Percentiles rank a stretch among this genome's conserved stretches.
Evolutionary conservation across 1,284 basidiomycete species (phyloP).

Genomic region (Trichosporon sp.): DNA sequence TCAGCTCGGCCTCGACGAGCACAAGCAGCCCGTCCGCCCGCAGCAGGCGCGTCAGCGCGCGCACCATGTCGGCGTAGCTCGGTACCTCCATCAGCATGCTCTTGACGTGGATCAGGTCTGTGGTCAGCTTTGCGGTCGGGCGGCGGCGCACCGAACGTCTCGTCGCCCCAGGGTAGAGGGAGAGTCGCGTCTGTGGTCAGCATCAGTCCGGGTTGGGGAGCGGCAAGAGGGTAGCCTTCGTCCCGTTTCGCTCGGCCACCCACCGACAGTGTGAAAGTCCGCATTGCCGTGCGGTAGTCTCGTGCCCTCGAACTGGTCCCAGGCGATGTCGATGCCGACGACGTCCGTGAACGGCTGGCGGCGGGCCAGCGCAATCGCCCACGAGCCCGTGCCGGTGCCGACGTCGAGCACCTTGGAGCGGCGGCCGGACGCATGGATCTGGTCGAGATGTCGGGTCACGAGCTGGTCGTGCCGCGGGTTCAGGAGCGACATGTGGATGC

Average conservation of each 20-base stretch:
- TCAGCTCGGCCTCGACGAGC: constrained; percentile 38
- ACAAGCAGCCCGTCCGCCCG: constrained; percentile 40
- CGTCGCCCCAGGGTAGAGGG: constrained; percentile 28
- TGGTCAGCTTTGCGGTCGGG: background rate
- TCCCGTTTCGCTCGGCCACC: constrained; percentile 3
- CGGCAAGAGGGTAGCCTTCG: background rate
- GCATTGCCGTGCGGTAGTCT: constrained; percentile 33
- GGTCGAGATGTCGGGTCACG: constrained; percentile 26
- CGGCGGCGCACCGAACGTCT: constrained; percentile 29
- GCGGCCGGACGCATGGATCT: constrained; percentile 31
- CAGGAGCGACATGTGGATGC: constrained; percentile 26
- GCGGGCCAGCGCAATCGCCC: constrained; percentile 32
- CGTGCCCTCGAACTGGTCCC: constrained; percentile 22
- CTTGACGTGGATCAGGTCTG: constrained; percentile 46
- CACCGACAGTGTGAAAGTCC: constrained; percentile 39
- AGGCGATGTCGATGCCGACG: constrained; percentile 35
- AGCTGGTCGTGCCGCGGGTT: constrained; percentile 29
- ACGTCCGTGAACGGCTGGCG: constrained; percentile 36
- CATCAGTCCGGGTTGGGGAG: background rate
- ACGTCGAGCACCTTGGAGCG: constrained; percentile 38
- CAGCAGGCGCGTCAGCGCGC: constrained; percentile 35
- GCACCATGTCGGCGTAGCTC: constrained; percentile 33
- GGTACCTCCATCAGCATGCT: constrained; percentile 33
- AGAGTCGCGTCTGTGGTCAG: constrained; percentile 26
- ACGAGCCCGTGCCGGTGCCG: constrained; percentile 32